A percentile compares a stretch with the other conserved stretches of the same genome.
These are phyloP conservation scores for Solanum medicagineum DNA, from an alignment of 257 asterid genomes.

Conservation along the genomic window DNA sequence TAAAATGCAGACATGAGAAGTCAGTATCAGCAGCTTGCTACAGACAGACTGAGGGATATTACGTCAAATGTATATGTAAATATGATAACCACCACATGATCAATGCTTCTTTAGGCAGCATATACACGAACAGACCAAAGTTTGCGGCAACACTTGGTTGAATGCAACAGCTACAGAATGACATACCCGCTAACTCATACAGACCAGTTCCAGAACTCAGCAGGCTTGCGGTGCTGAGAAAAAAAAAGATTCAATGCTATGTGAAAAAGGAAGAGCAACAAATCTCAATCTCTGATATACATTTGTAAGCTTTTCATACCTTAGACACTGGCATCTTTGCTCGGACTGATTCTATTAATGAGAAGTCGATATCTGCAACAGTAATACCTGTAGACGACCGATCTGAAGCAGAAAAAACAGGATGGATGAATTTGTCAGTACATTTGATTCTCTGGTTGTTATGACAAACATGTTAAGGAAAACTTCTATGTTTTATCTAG, in stretches of 20 bases:
- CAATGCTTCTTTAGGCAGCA: background rate
- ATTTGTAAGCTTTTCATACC: slow-evolving; percentile 9
- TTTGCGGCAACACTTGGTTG: background rate
- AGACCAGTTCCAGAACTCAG: slow-evolving; percentile 50
- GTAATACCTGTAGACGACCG: slow-evolving; percentile 30
- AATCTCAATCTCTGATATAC: background rate
- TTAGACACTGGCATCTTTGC: slow-evolving; percentile 69
- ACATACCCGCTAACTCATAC: slow-evolving; percentile 8
- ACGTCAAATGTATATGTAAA: background rate
- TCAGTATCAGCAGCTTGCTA: background rate
- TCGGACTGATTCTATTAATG: slow-evolving; percentile 52
- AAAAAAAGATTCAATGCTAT: background rate
- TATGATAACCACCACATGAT: background rate
- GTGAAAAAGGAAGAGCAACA: background rate
- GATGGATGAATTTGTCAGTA: background rate
- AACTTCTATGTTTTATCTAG: background rate
- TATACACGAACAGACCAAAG: background rate
- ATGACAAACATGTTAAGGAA: background rate
- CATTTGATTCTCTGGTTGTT: background rate
- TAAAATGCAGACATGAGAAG: background rate
- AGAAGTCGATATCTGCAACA: background rate
- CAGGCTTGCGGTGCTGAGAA: slow-evolving; percentile 62
- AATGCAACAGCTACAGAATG: background rate
- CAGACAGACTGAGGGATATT: background rate
- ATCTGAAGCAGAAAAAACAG: slow-evolving; percentile 25